Conservation (phyloP, 1,139 yeast species). For the Hansenula anomala region DNA sequence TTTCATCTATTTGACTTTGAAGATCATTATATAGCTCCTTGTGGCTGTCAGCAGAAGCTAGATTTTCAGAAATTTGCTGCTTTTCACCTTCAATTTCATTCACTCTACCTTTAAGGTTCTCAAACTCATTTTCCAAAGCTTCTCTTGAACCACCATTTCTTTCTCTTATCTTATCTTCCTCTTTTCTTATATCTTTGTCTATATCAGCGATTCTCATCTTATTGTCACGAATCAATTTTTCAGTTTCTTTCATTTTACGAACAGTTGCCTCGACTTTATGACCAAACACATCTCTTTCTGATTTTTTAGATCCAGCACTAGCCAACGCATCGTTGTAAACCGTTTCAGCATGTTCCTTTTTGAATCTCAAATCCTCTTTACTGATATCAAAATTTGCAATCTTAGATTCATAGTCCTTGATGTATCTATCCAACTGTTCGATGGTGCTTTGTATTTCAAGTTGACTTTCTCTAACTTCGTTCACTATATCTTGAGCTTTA, state of each 20-base stretch:
- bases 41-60: conserved; percentile 3
- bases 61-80: conserved; percentile 5
- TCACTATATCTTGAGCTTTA: conserved; percentile 15
- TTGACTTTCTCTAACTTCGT: conserved; percentile 22
- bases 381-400: conserved; percentile 12
- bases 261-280: conserved; percentile 17
- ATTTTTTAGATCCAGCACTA: too few relatives aligned
- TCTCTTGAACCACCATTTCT: conserved; percentile 37
- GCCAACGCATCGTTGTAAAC: too few relatives aligned
- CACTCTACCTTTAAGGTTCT: conserved; percentile 22
- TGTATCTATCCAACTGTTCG: conserved; percentile 18
- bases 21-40: conserved; percentile 8
- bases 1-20: conserved; percentile 10
- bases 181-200: conserved; percentile 14
- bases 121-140: conserved; percentile 22
- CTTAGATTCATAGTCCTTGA: conserved; percentile 8
- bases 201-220: neutral
- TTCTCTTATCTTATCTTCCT: conserved; percentile 34
- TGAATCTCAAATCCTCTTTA: too few relatives aligned
- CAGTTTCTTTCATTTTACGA: neutral
- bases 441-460: conserved; percentile 23
- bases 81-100: conserved; percentile 11
- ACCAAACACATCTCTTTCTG: conserved; percentile 17
- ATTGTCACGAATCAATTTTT: conserved; percentile 28
- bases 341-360: too few relatives aligned